Evolutionary conservation across 1,284 basidiomycete species (phyloP).

Genomic region (Ganoderma sinense): DNA sequence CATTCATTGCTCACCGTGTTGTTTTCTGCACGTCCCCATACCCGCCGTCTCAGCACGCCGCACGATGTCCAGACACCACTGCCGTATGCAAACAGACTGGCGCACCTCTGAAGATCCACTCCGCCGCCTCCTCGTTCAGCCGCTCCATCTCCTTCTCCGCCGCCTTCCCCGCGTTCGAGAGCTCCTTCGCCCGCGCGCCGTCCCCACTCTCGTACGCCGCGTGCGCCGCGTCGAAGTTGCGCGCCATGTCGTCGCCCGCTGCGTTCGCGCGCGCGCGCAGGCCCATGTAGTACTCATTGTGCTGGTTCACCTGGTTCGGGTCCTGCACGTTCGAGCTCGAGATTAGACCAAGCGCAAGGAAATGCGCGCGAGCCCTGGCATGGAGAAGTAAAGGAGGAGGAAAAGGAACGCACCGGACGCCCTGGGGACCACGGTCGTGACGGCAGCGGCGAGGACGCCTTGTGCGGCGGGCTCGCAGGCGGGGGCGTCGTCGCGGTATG

Average conservation of each 20-base stretch:
- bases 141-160: conserved; percentile 85
- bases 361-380: neutral
- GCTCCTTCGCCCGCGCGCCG: conserved; percentile 82
- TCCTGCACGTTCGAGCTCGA: conserved; percentile 47
- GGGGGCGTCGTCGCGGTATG: conserved; percentile 12
- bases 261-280: conserved; percentile 78
- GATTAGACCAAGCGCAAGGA: neutral
- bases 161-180: conserved; percentile 85
- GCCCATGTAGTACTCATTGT: conserved; percentile 71
- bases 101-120: conserved; percentile 88
- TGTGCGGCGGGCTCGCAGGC: conserved; percentile 18
- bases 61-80: neutral
- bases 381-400: neutral
- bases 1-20: neutral
- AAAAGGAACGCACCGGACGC: conserved; percentile 24
- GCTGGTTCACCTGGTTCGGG: conserved; percentile 71
- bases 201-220: conserved; percentile 77
- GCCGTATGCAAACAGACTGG: conserved; percentile 4
- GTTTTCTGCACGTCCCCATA: neutral
- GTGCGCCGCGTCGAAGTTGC: conserved; percentile 70
- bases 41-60: neutral
- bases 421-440: conserved; percentile 30
- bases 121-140: conserved; percentile 85
- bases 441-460: conserved; percentile 20
- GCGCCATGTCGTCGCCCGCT: conserved; percentile 80